Base-by-base conservation (phyloP, 371 early-diverging fungal species). In the Paraphysoderma sedebokerense region DNA sequence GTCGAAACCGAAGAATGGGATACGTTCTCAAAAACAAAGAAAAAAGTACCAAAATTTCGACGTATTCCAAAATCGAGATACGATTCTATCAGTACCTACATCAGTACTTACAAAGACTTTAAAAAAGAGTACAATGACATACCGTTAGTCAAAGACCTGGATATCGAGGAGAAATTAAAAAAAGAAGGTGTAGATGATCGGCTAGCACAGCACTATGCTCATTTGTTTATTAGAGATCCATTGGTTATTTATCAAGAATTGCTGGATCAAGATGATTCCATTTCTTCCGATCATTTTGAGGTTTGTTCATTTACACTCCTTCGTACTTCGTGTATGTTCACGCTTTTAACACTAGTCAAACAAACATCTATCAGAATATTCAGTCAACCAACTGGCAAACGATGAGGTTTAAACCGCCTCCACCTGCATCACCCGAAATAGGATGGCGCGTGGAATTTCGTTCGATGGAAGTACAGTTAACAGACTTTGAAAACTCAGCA, bases 321-420 rank as follows among this genome's bases (percentile, higher is more conserved):
- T 56, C 35, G 13, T 34, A 6, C 11, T n/a, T 7, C 8, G 13
- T 23, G 24, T 36, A 9, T 50, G 15, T 26, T 47, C 32, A 50
- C 13, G 5, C 1, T 28, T 38, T 31, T 19, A n/a, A 13, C 44
- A 24, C 38, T 15, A 12, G 19, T 27, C 31, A 5, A 5, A 20
- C 28, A 49, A 24, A 20, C 20, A 46, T 31, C 17, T 13, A 8
- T 7, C 50, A 88, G 73, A 98, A 98, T 64, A 75, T 99, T 41
- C 98, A 99, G 73, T 88, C 88, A 22, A 98, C 98, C 44, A 99
- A 99, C 64, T 99, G 99, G 99, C 93, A 98, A 67, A 89, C 92
- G 11, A 84, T 97, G 76, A 79, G 99, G 12, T 96, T 99, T 72
- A 99, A 99, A 67, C 91, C 92, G 23, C 98, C 98, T 17, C 88